Evolutionary conservation across 352 stramenopile genomes (phyloP), one percentile per base, ranked within the genome.

Genomic region (Aphanomyces astaci): DNA sequence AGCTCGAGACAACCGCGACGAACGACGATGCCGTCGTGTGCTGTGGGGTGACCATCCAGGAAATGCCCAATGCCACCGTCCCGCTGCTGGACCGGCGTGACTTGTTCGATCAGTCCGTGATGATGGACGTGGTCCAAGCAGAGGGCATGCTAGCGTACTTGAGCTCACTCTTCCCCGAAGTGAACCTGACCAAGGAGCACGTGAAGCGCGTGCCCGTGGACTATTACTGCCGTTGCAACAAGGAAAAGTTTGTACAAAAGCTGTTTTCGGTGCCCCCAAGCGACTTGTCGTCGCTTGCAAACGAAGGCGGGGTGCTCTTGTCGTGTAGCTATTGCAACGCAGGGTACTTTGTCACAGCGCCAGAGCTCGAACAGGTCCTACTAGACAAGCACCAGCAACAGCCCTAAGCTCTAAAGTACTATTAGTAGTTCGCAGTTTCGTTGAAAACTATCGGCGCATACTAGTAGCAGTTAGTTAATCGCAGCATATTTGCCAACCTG

Each of bases 251-350:
- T 40, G 75, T 74, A 2, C 57, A 73, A 22, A 76, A 79, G 7
- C 73, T 92, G 3, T 76, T 77, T 49, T 74, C 76, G n/a, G 77
- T 93, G 43, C 79, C 81, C 3, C 25, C 59, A 19, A 69, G 74
- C 22, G 78, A 89, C 54, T 63, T 93, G 27, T 60, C 74, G 43
- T 57, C 81, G 27, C 77, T 92, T 51, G 76, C 32, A 11, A 43
- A 15, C 4, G 59, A 72, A 62, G 75, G 78, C 52, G 84, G 82
- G 4, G 78, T 95, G 10, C 77, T 88, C 13, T 72, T 93, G 46
- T 89, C 80, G 22, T 95, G 86, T 60, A 81, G 92, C 75, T 95
- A 93, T 46, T 95, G 86, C 73, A 95, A 95, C 66, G 84, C 88
- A 72, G 70, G 71, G 30, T 84, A 95, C 66, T 68, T 68, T 46